These are phyloP conservation scores for Yamadazyma sp. DNA, from an alignment of 805 yeast species.

Conservation along the genomic window DNA sequence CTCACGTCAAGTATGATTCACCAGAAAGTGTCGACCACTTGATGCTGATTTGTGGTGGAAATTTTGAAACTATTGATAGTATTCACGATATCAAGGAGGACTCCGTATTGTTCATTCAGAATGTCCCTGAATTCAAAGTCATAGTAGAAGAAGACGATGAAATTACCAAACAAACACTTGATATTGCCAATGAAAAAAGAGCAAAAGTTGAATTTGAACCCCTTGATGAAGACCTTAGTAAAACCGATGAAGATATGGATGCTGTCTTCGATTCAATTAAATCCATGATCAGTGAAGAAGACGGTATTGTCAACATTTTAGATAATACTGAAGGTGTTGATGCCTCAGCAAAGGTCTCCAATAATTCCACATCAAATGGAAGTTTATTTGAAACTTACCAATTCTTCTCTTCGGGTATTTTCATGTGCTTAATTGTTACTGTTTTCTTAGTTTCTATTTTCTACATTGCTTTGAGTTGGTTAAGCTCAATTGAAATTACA, in stretches of 20 bases:
- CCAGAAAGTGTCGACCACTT: conserved; percentile 1
- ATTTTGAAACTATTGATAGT: neutral
- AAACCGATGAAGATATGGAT: conserved; percentile 20
- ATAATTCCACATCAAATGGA: conserved; percentile 17
- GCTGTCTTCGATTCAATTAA: conserved; percentile 32
- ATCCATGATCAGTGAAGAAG: conserved; percentile 27
- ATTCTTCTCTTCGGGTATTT: conserved; percentile 77
- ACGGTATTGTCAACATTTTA: conserved; percentile 20
- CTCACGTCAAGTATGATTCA: conserved; percentile 5
- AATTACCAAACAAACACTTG: neutral
- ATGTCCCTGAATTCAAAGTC: conserved; percentile 11
- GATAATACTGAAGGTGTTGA: conserved; percentile 13
- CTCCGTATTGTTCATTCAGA: conserved; percentile 3
- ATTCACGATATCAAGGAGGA: conserved; percentile 1
- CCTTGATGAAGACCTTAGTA: conserved; percentile 1
- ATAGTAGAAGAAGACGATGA: conserved; percentile 5
- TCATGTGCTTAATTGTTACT: conserved; percentile 70
- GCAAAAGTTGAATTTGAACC: neutral
- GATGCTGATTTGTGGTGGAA: conserved; percentile 3
- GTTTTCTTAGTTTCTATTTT: conserved; percentile 56
- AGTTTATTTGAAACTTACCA: conserved; percentile 62
- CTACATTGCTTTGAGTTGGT: conserved; percentile 66
- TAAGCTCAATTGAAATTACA: conserved; percentile 66
- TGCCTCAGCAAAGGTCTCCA: no score
- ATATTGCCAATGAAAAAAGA: no score